These are phyloP conservation scores for Pyrenochaeta sp. DNA, from an alignment of 2,329 filamentous ascomycete species.

Conservation along the genomic window DNA sequence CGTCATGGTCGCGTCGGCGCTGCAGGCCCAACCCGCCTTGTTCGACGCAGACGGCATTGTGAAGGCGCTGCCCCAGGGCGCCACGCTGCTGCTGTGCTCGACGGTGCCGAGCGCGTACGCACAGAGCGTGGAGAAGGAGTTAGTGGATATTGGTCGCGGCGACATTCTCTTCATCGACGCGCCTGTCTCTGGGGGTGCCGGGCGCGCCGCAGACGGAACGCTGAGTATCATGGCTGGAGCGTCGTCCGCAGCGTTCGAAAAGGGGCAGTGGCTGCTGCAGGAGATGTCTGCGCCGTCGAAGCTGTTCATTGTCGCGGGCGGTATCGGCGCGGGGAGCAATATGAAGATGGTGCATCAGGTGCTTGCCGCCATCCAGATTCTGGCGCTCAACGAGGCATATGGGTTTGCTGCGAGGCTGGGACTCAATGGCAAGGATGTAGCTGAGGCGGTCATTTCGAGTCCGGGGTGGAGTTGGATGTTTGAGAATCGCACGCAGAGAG, in stretches of 20 bases:
- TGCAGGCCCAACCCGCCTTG: slow-evolving; percentile 71
- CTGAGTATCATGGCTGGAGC: slow-evolving; percentile 78
- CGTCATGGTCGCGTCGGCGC: slow-evolving; percentile 78
- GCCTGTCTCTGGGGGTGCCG: slow-evolving; percentile 75
- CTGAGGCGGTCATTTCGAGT: slow-evolving; percentile 56
- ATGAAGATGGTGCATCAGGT: slow-evolving; percentile 67
- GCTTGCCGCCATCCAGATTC: slow-evolving; percentile 66
- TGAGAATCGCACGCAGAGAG: slow-evolving; percentile 62
- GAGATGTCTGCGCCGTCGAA: slow-evolving; percentile 68
- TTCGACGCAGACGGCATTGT: slow-evolving; percentile 65
- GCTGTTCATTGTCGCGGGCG: slow-evolving; percentile 63
- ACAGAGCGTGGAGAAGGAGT: slow-evolving; percentile 64
- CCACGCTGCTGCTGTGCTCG: slow-evolving; percentile 71
- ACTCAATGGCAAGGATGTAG: slow-evolving; percentile 59
- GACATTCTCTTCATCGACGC: slow-evolving; percentile 75
- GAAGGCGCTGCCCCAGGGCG: slow-evolving; percentile 61
- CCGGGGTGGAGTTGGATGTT: slow-evolving; percentile 63
- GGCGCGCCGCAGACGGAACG: slow-evolving; percentile 73
- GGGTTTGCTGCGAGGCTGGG: slow-evolving; percentile 63
- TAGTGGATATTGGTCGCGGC: slow-evolving; percentile 62
- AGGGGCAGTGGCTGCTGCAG: slow-evolving; percentile 65
- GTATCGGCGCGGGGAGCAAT: slow-evolving; percentile 61
- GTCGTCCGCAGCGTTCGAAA: slow-evolving; percentile 62
- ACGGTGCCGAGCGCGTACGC: slow-evolving; percentile 74
- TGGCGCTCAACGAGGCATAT: slow-evolving; percentile 63